Percentiles rank a stretch among this genome's conserved stretches.
Conservation (phyloP, 192 early-diverging fungal species). For the Coemansia brasiliensis region DNA sequence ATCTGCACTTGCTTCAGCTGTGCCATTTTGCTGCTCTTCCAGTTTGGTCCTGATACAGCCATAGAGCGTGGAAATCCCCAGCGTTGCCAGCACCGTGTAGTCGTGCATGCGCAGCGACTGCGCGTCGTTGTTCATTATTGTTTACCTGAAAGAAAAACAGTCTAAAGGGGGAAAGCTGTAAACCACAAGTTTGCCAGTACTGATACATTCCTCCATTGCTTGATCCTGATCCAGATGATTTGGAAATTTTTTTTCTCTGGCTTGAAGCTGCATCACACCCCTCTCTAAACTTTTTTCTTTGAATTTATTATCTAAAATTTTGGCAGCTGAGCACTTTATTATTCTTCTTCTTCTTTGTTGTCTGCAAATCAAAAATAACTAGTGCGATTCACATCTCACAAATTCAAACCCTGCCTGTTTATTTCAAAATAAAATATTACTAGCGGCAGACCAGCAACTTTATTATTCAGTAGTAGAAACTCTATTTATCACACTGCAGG, state of each 20-base stretch:
- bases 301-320: neutral
- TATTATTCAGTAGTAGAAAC: conserved; percentile 7
- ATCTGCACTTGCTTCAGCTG: neutral
- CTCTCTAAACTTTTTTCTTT: conserved; percentile 4
- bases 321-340: neutral
- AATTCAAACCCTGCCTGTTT: neutral
- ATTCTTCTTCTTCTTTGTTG: neutral
- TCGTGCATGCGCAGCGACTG: conserved; percentile 41
- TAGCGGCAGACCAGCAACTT: conserved; percentile 1
- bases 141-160: neutral
- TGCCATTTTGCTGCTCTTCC: conserved; percentile 13
- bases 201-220: no score
- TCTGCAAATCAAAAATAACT: conserved; percentile 4
- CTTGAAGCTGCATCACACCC: no score
- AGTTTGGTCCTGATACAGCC: conserved; percentile 25
- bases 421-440: neutral
- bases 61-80: conserved; percentile 40
- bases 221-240: no score
- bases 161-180: neutral
- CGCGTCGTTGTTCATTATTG: conserved; percentile 24
- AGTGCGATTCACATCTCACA: conserved; percentile 8
- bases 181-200: neutral
- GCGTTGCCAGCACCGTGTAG: conserved; percentile 44
- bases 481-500: conserved; percentile 7
- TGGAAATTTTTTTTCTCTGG: no score